These are phyloP conservation scores for Rubroshorea leprosula DNA, from an alignment of 345 rosid species.

Conservation along the genomic window DNA sequence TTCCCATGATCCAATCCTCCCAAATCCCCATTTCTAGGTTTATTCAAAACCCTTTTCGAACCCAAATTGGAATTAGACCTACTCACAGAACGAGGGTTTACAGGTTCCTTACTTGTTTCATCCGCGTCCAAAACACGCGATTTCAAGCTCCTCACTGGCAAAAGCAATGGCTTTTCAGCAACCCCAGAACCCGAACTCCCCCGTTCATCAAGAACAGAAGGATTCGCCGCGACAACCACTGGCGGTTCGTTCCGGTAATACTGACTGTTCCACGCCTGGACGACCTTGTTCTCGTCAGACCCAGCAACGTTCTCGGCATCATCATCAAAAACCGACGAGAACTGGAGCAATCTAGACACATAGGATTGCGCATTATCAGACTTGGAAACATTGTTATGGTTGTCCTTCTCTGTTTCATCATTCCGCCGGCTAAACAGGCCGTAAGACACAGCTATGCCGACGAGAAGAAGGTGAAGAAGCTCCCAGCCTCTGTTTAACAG, in stretches of 20 bases:
- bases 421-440: conserved; percentile 79
- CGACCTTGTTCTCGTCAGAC: conserved; percentile 36
- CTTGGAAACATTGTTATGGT: conserved; percentile 24
- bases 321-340: conserved; percentile 81
- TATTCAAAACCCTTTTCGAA: conserved; percentile 34
- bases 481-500: conserved; percentile 65
- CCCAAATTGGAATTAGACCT: conserved; percentile 27
- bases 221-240: conserved; percentile 42
- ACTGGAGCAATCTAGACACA: conserved; percentile 72
- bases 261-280: conserved; percentile 76
- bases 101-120: conserved; percentile 21
- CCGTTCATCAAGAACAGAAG: too few relatives aligned
- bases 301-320: conserved; percentile 35
- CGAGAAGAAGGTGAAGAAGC: conserved; percentile 83
- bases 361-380: conserved; percentile 58
- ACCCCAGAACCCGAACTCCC: conserved; percentile 25
- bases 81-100: conserved; percentile 19
- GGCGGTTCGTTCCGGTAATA: conserved; percentile 55
- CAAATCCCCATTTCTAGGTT: conserved; percentile 16
- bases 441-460: conserved; percentile 96
- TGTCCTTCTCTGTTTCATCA: conserved; percentile 45
- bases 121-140: conserved; percentile 39
- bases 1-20: conserved; percentile 23
- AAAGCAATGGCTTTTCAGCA: conserved; percentile 62
- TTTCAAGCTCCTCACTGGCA: conserved; percentile 84